Base-by-base conservation (phyloP, 176 grass and related monocot genomes). In the Oryza officinalis region DNA sequence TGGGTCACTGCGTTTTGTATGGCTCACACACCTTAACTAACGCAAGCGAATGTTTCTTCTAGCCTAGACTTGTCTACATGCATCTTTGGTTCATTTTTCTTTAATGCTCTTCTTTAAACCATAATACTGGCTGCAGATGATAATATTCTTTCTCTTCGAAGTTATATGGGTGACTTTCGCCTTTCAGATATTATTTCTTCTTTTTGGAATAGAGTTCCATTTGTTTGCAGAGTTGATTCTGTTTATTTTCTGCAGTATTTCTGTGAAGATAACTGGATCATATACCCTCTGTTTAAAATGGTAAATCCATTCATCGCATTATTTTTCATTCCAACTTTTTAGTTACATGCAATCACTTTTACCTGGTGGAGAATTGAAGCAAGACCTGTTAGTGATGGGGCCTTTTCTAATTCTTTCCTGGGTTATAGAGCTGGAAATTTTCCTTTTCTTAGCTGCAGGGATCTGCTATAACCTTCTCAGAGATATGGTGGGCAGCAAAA, bases 401-500 rank as follows among this genome's bases (percentile, higher is more conserved):
- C 45, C 17, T 28, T 75, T 87, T 68, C 27, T 59, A 46, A 67
- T 76, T 46, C 38, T 77, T 82, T 45, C 73, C 17, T 13, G 50
- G 20, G 38, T 50, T 50, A 65, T 27, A 52, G 17, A 65, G 52
- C 41, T 64, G 25, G 28, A 65, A 14, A 37, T 71, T 71, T 64
- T 71, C 10, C 9, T 65, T 63, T 84, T 37, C 10, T 52, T 20
- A 72, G 8, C 25, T 87, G 72, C 11, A 71, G 64, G 20, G 77
- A 87, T 87, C 79, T 76, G 68, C 8, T 65, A 40, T 87, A 63
- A 66, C 12, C 32, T 66, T 67, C 49, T 59, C 9, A 66, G 20
- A 78, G 67, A 83, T 88, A 83, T 27, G 74, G 25, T 83, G 4
- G 11, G 6, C 13, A 20, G 25, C 67, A 83, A 88, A 88, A 72